Conservation (phyloP, 352 stramenopile species). For the Phytophthora sp. region DNA sequence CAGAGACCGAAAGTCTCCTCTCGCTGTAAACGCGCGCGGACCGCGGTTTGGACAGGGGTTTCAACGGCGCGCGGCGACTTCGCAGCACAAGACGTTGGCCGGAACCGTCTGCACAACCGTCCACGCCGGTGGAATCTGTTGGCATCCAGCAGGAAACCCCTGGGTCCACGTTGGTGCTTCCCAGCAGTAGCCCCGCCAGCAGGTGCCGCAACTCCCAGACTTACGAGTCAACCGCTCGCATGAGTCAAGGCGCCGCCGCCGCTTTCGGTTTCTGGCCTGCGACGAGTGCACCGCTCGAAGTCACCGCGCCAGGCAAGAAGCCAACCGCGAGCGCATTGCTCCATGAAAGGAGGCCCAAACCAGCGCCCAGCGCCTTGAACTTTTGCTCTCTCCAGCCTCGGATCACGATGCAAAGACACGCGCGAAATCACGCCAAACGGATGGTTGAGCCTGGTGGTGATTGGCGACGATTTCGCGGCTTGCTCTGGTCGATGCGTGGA, state of each 20-base stretch:
- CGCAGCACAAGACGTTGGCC: too few relatives aligned
- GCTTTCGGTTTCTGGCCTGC: neutral
- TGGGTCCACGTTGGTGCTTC: too few relatives aligned
- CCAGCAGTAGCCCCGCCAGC: too few relatives aligned
- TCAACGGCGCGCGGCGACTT: too few relatives aligned
- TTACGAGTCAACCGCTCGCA: neutral
- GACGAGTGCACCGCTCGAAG: too few relatives aligned
- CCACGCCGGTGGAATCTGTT: neutral
- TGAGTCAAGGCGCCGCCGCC: neutral
- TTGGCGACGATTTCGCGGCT: constrained; percentile 5
- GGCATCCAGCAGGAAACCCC: neutral
- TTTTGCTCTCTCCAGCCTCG: too few relatives aligned
- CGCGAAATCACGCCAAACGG: constrained; percentile 5
- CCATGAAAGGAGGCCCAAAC: too few relatives aligned
- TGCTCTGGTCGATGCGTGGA: constrained; percentile 12
- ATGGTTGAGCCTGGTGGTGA: constrained; percentile 3
- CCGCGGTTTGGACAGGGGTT: constrained; percentile 1
- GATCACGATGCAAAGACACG: constrained; percentile 7
- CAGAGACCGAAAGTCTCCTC: too few relatives aligned
- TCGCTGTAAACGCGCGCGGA: too few relatives aligned
- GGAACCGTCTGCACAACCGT: neutral
- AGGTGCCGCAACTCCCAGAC: neutral
- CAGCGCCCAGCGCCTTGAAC: too few relatives aligned
- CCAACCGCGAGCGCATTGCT: too few relatives aligned
- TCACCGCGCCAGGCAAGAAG: too few relatives aligned